A percentile compares a stretch with the other conserved stretches of the same genome.
Conservation (phyloP, 73 alveolate species). For the Paramecium biaurelia region DNA sequence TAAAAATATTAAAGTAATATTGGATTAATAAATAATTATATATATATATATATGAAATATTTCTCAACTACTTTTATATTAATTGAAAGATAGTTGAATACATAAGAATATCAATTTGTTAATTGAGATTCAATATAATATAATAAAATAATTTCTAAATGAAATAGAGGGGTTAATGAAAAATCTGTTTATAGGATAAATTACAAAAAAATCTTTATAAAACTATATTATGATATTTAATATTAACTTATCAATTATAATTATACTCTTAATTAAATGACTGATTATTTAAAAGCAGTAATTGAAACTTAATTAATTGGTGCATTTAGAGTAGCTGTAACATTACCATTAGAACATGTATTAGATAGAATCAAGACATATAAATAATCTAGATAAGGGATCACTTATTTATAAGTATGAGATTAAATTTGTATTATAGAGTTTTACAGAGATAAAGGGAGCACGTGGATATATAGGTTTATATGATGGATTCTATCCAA, state of each 20-base stretch:
- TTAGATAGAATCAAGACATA: background rate
- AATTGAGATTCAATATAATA: too few species aligned
- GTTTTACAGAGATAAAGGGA: background rate
- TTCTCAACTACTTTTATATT: too few species aligned
- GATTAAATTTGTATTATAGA: background rate
- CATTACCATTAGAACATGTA: background rate
- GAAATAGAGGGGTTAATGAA: too few species aligned
- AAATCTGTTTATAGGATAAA: background rate
- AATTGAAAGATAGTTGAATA: too few species aligned
- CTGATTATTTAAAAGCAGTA: slow-evolving; percentile 4
- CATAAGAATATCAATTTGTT: too few species aligned
- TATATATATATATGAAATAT: too few species aligned
- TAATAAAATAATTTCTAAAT: too few species aligned
- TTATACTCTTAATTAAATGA: background rate
- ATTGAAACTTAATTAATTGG: slow-evolving; percentile 35
- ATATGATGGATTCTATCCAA: slow-evolving; percentile 32
- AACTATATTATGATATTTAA: background rate
- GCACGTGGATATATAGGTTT: slow-evolving; percentile 1
- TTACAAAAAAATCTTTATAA: background rate
- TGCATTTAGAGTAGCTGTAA: background rate
- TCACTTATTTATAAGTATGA: background rate
- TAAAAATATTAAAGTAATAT: too few species aligned
- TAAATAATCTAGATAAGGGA: background rate
- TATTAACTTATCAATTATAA: background rate
- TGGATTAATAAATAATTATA: too few species aligned